Evolutionary conservation across 108 stramenopile genomes (phyloP), one percentile per base, ranked within the genome.

Genomic region (Nitzschia sp.): DNA sequence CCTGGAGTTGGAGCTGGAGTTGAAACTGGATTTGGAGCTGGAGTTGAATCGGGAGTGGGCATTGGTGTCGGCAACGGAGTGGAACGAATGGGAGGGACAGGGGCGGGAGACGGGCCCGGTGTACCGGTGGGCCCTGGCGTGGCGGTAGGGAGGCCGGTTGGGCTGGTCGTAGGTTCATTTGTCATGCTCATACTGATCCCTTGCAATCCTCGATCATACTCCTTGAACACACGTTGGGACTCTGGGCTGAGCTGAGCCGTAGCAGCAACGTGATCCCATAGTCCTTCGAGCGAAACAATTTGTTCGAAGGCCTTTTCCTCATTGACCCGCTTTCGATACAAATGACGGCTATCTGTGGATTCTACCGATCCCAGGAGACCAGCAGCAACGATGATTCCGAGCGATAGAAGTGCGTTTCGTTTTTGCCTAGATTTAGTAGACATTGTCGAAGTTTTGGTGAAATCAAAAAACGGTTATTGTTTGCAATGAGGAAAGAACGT

Each of bases 141-240:
- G 35, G 6, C 3, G 28, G 59, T 35, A 13, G 60, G 25, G 23
- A 31, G n/a, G 2, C 32, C 16, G 6, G 25, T 44, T 2, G 60
- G 38, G 30, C 32, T 31, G 19, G 13, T 61, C 1, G 60, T 15
- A 9, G 35, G 16, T 50, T 5, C 5, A 3, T 29, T 48, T 11
- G 69, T 58, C 63, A 73, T 66, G 29, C 64, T 66, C 72, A 66
- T 73, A 21, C 46, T 48, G 57, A 73, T 66, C 33, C 47, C 53
- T 30, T 47, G 52, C 23, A 61, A 45, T 1, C 33, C 41, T 15
- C 60, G 60, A 19, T 61, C 60, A 61, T 61, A 61, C 9, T 38
- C 60, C 16, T 11, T 3, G 3, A 31, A 21, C 6, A 31, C 30
- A 13, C 5, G 55, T 21, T 6, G 3, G 3, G 55, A 11, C 15